Base-by-base conservation (phyloP, 352 stramenopile genomes). In the Poterioochromonas sp. region DNA sequence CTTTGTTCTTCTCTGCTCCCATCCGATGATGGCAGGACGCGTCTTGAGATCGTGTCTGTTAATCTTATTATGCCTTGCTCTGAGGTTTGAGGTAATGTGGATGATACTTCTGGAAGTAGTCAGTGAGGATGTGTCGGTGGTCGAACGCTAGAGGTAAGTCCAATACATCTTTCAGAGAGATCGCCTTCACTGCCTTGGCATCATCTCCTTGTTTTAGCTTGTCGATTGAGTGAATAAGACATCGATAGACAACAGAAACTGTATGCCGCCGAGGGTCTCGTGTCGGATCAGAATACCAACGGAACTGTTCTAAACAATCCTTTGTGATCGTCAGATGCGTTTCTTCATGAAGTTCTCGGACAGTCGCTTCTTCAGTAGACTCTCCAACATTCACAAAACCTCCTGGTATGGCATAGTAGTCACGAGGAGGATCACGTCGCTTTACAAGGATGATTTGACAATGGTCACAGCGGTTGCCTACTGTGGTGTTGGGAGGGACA, bases 251-350 rank as follows among this genome's bases (percentile, higher is more conserved):
- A 1, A 76, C 5, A 37, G 2, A 58, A 1, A n/a, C 68, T 8
- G 35, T 76, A 18, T 76, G 68, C 12, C 68, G 2, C 3, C 68
- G 26, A 11, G 5, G 11, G n/a, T 76, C 68, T 40, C 40, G 5
- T 37, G 8, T 62, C 2, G 68, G 68, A 41, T 76, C 68, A 26
- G 68, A 76, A 62, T 34, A 76, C 29, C 54, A 20, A 20, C 39
- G 54, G 40, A 76, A 76, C 29, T 76, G 68, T 37, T 76, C 35
- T n/a, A 76, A n/a, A n/a, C n/a, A n/a, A n/a, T n/a, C n/a, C 2
- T 15, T 40, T 40, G 68, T 34, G 2, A 76, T 26, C 8, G 35
- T 54, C 3, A 76, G 47, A 62, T 76, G 54, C 39, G 68, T 76
- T 62, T 76, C 68, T 62, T 76, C 68, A 20, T 62, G 32, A 5